phyloP scores from a whole-genome alignment of 1,139 yeast species.

The Hemisphaericaspora lyxosophila region DNA sequence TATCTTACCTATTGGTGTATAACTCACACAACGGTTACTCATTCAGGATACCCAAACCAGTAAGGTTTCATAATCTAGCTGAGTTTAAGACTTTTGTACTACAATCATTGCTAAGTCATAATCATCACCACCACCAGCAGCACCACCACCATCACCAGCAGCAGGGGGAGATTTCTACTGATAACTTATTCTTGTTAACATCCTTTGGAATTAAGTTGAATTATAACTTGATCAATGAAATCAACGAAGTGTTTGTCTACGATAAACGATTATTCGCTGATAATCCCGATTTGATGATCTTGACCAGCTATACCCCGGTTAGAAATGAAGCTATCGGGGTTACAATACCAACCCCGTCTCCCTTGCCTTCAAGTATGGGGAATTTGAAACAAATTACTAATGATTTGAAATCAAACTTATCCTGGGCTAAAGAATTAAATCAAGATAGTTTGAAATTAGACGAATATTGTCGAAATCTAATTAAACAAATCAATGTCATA shows the following conservation, averaged over 20 bases:
- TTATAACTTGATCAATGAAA: slow-evolving; percentile 46
- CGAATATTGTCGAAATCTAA: slow-evolving; percentile 20
- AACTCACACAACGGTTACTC: slow-evolving; percentile 42
- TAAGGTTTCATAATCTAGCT: slow-evolving; percentile 41
- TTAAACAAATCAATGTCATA: slow-evolving; percentile 37
- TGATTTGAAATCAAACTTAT: slow-evolving; percentile 24
- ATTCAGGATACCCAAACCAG: slow-evolving; percentile 41
- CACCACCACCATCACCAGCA: too few species aligned
- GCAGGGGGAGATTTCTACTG: slow-evolving; percentile 28
- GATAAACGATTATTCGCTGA: slow-evolving; percentile 53
- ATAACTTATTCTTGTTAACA: slow-evolving; percentile 58
- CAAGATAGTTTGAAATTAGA: slow-evolving; percentile 22
- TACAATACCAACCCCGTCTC: slow-evolving; percentile 7
- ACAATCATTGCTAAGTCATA: slow-evolving; percentile 34
- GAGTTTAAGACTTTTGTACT: slow-evolving; percentile 42
- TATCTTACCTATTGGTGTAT: slow-evolving; percentile 33
- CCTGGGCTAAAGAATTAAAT: slow-evolving; percentile 28
- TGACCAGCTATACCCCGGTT: background rate
- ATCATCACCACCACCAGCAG: too few species aligned
- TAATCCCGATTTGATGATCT: slow-evolving; percentile 8
- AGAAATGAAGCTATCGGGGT: too few species aligned
- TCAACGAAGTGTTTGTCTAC: slow-evolving; percentile 55
- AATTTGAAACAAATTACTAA: slow-evolving; percentile 22
- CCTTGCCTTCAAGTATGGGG: slow-evolving; percentile 1
- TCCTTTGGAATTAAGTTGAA: slow-evolving; percentile 65